phyloP scores from a whole-genome alignment of 257 asterid genomes.

The Nyctanthes arbortristis region DNA sequence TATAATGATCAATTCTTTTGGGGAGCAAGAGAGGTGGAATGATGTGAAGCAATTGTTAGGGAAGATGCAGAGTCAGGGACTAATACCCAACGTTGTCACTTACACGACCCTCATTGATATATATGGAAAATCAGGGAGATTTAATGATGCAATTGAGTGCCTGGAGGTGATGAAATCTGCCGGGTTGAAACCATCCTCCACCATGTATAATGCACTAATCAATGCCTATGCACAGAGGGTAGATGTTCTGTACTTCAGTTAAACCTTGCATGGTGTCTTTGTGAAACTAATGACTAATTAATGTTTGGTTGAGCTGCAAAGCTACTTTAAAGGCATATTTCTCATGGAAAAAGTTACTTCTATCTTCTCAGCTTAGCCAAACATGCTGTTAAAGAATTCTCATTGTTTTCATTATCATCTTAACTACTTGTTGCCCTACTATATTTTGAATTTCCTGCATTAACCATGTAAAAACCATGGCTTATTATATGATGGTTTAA shows the following conservation, averaged over 20 bases:
- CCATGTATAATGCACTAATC: conserved; percentile 95
- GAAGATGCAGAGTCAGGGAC: conserved; percentile 75
- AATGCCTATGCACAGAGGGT: conserved; percentile 97
- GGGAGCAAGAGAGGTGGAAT: conserved; percentile 87
- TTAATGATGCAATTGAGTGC: conserved; percentile 87
- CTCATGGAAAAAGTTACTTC: not conserved
- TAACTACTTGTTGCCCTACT: not conserved
- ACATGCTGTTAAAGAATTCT: not conserved
- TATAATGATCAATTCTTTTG: conserved; percentile 81
- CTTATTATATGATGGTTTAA: conserved; percentile 5
- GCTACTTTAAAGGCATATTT: not conserved
- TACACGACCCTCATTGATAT: conserved; percentile 89
- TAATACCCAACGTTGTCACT: conserved; percentile 83
- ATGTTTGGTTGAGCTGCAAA: not conserved
- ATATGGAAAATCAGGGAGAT: conserved; percentile 86
- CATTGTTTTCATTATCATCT: not conserved
- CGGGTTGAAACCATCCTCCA: conserved; percentile 82
- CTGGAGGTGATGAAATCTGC: conserved; percentile 89
- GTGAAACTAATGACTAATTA: not conserved
- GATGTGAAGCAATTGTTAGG: conserved; percentile 68
- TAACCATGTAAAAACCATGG: not conserved
- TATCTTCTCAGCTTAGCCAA: not conserved
- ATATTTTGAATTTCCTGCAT: not conserved
- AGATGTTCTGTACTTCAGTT: conserved; percentile 26
- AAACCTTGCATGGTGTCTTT: not conserved